Evolutionary conservation across 1,284 basidiomycete genomes (phyloP).

Genomic region (Cutaneotrichosporon sp.): DNA sequence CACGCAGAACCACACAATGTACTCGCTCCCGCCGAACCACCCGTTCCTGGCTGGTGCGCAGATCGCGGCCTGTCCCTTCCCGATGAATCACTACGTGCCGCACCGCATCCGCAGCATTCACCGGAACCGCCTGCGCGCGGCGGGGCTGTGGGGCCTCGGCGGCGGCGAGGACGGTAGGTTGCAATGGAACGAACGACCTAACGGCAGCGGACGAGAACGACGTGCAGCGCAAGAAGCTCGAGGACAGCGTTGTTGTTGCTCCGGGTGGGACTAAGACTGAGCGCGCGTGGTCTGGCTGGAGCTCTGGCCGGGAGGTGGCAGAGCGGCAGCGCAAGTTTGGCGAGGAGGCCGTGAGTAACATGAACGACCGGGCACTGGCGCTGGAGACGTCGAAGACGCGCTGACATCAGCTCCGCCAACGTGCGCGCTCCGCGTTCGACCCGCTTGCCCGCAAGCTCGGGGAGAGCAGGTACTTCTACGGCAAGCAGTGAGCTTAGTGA

Average conservation of each 20-base stretch:
- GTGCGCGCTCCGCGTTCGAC: conserved; percentile 32
- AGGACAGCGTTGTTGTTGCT: conserved; percentile 37
- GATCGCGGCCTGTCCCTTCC: conserved; percentile 34
- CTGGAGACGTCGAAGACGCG: too few relatives aligned
- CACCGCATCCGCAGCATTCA: conserved; percentile 41
- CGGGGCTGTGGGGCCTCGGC: conserved; percentile 49
- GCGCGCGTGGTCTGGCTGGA: conserved; percentile 41
- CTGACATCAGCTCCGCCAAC: conserved; percentile 14
- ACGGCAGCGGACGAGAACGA: conserved; percentile 32
- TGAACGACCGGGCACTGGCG: too few relatives aligned
- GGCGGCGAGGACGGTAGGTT: conserved; percentile 33
- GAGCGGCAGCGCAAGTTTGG: conserved; percentile 38
- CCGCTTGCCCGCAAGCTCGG: conserved; percentile 38
- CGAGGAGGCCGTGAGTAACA: conserved; percentile 45
- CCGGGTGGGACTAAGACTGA: conserved; percentile 44
- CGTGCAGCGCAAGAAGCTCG: conserved; percentile 35
- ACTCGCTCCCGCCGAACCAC: conserved; percentile 48
- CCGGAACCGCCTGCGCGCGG: conserved; percentile 38
- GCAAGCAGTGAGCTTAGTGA: conserved; percentile 28
- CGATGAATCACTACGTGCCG: conserved; percentile 44
- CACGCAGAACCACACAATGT: conserved; percentile 47
- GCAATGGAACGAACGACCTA: too few relatives aligned
- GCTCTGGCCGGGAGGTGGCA: conserved; percentile 36
- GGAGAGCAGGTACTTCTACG: conserved; percentile 34
- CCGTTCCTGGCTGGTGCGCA: conserved; percentile 37